phyloP scores from a whole-genome alignment of 108 stramenopile species.

The Licmophora abbreviata region DNA sequence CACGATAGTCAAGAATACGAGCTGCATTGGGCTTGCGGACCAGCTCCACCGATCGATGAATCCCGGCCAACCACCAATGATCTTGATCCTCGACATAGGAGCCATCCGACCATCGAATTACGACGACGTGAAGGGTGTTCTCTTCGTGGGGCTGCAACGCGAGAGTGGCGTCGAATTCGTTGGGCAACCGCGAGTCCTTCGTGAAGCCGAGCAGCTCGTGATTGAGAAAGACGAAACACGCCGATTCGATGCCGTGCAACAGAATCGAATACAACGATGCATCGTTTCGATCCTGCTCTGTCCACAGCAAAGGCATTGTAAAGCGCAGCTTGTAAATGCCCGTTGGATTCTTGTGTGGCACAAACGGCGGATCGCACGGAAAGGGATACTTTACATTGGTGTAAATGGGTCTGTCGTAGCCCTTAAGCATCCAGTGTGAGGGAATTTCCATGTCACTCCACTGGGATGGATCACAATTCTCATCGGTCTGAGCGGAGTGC shows the following conservation, averaged over 20 bases:
- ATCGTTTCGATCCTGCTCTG: too few species aligned
- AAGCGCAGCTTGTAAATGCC: constrained; percentile 66
- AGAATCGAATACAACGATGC: constrained; percentile 29
- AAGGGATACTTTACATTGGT: constrained; percentile 53
- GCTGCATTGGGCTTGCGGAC: constrained; percentile 40
- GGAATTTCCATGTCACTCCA: constrained; percentile 32
- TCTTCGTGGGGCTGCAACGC: constrained; percentile 10
- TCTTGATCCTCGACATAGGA: constrained; percentile 92
- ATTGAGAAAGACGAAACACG: constrained; percentile 74
- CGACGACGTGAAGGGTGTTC: constrained; percentile 45
- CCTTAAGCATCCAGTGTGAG: constrained; percentile 44
- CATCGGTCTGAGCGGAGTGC: constrained; percentile 3
- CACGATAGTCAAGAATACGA: constrained; percentile 65
- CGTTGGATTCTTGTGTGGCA: constrained; percentile 59
- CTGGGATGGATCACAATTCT: not conserved
- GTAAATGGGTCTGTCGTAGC: constrained; percentile 36
- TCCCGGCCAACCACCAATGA: constrained; percentile 88
- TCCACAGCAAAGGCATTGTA: constrained; percentile 38
- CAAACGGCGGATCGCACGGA: constrained; percentile 39
- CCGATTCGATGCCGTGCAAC: constrained; percentile 70
- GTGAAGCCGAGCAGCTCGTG: constrained; percentile 62
- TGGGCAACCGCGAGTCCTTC: constrained; percentile 75
- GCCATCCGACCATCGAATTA: constrained; percentile 82
- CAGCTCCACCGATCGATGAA: constrained; percentile 87
- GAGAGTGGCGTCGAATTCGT: constrained; percentile 54